Evolutionary conservation across 805 yeast species (phyloP), one percentile per base, ranked within the genome.

Genomic region (Ogataea chonburiensis): DNA sequence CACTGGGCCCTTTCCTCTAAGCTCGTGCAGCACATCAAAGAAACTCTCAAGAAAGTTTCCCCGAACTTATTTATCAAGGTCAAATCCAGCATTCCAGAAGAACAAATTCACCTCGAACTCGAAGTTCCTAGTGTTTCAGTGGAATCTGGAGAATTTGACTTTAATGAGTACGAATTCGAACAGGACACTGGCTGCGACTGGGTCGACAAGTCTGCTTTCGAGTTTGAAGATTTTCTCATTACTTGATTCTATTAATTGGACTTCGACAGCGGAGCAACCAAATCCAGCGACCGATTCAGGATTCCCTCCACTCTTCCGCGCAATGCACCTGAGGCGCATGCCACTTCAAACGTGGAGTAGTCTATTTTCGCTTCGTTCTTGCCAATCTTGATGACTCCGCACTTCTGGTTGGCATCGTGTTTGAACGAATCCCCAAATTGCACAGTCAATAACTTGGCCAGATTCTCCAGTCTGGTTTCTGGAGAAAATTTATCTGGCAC

Each of bases 401-500:
- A 75, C 16, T 49, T 52, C 9, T 65, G 52, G 36, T 65, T 63
- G 38, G 67, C 60, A 16, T 64, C 56, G 6, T 64, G 64, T 0
- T 63, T 53, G 41, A 85, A 76, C 1, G 88, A 61, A 16, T 83
- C 86, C 11, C 98, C 98, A 64, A 93, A 93, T 52, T 93, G 99
- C 1, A 93, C 88, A 31, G 69, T 66, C 32, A 93, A 65, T 28
- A 93, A 66, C 9, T 77, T 67, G 2, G 75, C 57, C 8, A 93
- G 73, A 39, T 86, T 71, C 14, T 66, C 64, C 5, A 76, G 58
- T 45, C 81, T 66, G 1, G 64, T 64, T 12, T 49, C 42, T 8
- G 60, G 47, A 10, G 61, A 42, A n/a, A 59, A 59, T 13, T 24
- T 34, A n/a, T 16, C 35, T 23, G 35, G 26, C 45, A 34, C 46